A percentile compares a stretch with the other conserved stretches of the same genome.
These are phyloP conservation scores for Candida rishiriensis DNA, from an alignment of 805 yeast genomes.

Conservation along the genomic window DNA sequence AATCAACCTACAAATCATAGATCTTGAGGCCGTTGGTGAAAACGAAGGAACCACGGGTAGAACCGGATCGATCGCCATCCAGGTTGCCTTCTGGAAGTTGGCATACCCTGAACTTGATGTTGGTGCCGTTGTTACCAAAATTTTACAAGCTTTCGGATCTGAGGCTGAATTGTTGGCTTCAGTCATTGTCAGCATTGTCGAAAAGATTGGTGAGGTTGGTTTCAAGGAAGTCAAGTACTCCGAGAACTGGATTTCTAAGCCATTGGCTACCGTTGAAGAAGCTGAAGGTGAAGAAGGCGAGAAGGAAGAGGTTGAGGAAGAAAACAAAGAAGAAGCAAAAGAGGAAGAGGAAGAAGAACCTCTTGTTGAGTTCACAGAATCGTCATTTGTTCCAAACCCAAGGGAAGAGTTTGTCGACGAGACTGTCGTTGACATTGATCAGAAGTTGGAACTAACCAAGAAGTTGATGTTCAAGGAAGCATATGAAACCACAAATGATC, in stretches of 20 bases:
- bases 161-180: constrained; percentile 77
- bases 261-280: constrained; percentile 14
- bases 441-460: constrained; percentile 51
- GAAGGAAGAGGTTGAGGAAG: constrained; percentile 4
- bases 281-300: constrained; percentile 7
- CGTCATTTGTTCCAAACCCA: constrained; percentile 63
- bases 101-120: constrained; percentile 55
- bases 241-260: constrained; percentile 26
- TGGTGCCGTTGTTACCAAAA: constrained; percentile 67
- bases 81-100: constrained; percentile 75
- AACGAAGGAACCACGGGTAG: constrained; percentile 72
- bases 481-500: constrained; percentile 45
- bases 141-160: constrained; percentile 76
- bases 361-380: constrained; percentile 55
- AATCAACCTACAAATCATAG: constrained; percentile 52
- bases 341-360: constrained; percentile 25
- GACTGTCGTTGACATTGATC: constrained; percentile 32
- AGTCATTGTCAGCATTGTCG: constrained; percentile 61
- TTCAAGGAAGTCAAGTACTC: constrained; percentile 34
- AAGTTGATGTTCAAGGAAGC: constrained; percentile 81
- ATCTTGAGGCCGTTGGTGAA: constrained; percentile 58
- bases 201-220: constrained; percentile 47
- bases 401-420: constrained; percentile 45
- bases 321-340: constrained; percentile 19
- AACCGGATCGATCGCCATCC: constrained; percentile 67